These are phyloP conservation scores for Chlorophyllum brunneum DNA, from an alignment of 768 basidiomycete genomes.

Conservation along the genomic window DNA sequence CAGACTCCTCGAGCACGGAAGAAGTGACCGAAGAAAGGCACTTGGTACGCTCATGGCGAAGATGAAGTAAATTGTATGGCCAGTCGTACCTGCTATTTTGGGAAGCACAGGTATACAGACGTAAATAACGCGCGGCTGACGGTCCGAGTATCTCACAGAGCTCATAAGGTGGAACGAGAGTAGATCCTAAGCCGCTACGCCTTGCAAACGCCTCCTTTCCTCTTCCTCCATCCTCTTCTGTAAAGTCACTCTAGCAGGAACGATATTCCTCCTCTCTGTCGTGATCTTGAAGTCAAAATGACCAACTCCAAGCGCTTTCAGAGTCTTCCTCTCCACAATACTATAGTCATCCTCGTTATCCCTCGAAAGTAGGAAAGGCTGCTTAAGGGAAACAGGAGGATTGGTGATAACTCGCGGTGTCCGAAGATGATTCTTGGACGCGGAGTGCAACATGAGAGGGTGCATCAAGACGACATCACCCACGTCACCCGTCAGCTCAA, in stretches of 20 bases:
- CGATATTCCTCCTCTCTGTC: constrained; percentile 42
- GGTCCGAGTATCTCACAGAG: too few species aligned
- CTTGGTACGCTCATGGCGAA: constrained; percentile 16
- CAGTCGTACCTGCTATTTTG: constrained; percentile 8
- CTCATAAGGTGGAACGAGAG: too few species aligned
- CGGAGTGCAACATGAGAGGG: constrained; percentile 63
- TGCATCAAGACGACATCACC: constrained; percentile 67
- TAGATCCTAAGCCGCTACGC: constrained; percentile 3
- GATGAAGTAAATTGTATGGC: constrained; percentile 6
- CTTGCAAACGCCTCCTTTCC: constrained; percentile 38
- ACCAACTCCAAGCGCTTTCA: constrained; percentile 48
- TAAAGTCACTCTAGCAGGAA: constrained; percentile 39
- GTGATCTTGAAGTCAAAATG: constrained; percentile 41
- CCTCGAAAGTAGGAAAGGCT: constrained; percentile 51
- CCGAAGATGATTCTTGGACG: constrained; percentile 55
- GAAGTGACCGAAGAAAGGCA: constrained; percentile 4
- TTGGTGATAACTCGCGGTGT: constrained; percentile 61
- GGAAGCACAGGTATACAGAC: constrained; percentile 14
- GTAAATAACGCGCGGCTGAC: constrained; percentile 21
- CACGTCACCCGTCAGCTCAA: constrained; percentile 54
- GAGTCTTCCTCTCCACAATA: constrained; percentile 56
- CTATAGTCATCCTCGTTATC: constrained; percentile 44
- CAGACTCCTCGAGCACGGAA: constrained; percentile 4
- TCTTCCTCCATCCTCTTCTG: constrained; percentile 48
- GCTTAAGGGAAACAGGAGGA: constrained; percentile 51